Evolutionary conservation across 2,329 filamentous ascomycete species (phyloP).

Genomic region (Fusarium nelsonii): DNA sequence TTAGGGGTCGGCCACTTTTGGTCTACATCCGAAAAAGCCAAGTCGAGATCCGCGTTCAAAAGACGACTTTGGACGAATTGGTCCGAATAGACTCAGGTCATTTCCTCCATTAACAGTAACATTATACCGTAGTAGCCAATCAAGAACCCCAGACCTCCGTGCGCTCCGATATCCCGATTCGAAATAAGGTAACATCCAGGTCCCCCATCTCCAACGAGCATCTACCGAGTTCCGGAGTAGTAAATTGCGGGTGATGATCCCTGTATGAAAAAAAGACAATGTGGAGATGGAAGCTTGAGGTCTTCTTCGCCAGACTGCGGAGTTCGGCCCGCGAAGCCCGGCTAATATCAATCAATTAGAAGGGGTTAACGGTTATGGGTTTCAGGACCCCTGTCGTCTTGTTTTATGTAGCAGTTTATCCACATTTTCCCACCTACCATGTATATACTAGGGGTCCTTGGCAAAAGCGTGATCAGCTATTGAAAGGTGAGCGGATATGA

Average conservation of each 20-base stretch:
- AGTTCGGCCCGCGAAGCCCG: conserved; percentile 16
- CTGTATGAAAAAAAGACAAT: neutral
- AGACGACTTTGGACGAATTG: neutral
- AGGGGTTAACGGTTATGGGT: conserved; percentile 2
- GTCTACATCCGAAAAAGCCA: conserved; percentile 3
- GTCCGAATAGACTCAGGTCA: conserved; percentile 4
- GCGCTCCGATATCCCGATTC: conserved; percentile 16
- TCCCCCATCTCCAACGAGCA: conserved; percentile 1
- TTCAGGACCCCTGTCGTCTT: conserved; percentile 17
- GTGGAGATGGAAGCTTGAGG: neutral
- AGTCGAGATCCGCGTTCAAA: neutral
- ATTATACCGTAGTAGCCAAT: conserved; percentile 1
- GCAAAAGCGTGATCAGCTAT: conserved; percentile 1
- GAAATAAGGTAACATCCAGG: conserved; percentile 2
- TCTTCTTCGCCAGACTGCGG: neutral
- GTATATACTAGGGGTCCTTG: neutral
- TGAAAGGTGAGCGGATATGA: conserved; percentile 4
- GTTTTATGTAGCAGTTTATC: conserved; percentile 4
- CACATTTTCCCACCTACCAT: conserved; percentile 33
- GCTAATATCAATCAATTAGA: neutral
- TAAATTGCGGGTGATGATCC: conserved; percentile 3
- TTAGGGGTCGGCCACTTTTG: conserved; percentile 14
- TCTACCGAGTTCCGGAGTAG: conserved; percentile 21
- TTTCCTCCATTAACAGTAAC: neutral
- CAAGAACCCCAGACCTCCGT: conserved; percentile 27